A percentile compares a stretch with the other conserved stretches of the same genome.
phyloP scores from a whole-genome alignment of 1,139 yeast genomes.

The Pichia sp. region DNA sequence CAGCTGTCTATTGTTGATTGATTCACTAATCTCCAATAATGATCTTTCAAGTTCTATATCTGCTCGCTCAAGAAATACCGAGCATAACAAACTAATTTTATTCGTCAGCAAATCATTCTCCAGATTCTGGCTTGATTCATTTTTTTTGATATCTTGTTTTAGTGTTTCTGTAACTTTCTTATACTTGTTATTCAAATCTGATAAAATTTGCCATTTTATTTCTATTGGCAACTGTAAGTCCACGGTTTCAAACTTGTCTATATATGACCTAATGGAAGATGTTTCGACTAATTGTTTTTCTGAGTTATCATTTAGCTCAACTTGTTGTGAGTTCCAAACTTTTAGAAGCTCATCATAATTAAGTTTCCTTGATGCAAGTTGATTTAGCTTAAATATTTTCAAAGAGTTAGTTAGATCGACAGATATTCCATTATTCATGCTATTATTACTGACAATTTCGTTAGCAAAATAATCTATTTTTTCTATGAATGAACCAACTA shows the following conservation, averaged over 20 bases:
- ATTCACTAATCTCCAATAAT: constrained; percentile 28
- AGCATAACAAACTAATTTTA: constrained; percentile 35
- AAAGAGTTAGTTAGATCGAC: constrained; percentile 27
- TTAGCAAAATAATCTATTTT: constrained; percentile 15
- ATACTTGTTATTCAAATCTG: constrained; percentile 34
- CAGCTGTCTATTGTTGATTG: constrained; percentile 30
- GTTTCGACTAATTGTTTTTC: constrained; percentile 34
- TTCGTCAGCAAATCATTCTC: constrained; percentile 32
- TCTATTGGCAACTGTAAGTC: constrained; percentile 16
- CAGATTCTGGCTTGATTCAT: constrained; percentile 24
- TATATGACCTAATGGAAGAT: constrained; percentile 38
- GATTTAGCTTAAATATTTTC: constrained; percentile 29
- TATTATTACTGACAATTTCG: constrained; percentile 4
- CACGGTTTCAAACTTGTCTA: constrained; percentile 35
- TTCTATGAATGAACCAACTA: constrained; percentile 5
- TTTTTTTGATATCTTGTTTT: constrained; percentile 21
- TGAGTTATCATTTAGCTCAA: constrained; percentile 20
- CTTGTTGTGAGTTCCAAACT: constrained; percentile 19
- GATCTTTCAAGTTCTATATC: constrained; percentile 50
- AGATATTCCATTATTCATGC: constrained; percentile 17
- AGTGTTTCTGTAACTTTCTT: constrained; percentile 38
- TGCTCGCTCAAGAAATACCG: constrained; percentile 42
- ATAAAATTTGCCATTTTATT: constrained; percentile 36
- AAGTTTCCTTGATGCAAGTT: constrained; percentile 26
- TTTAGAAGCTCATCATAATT: constrained; percentile 26